Conservation (phyloP, 345 rosid genomes). For the Toxicodendron radicans region DNA sequence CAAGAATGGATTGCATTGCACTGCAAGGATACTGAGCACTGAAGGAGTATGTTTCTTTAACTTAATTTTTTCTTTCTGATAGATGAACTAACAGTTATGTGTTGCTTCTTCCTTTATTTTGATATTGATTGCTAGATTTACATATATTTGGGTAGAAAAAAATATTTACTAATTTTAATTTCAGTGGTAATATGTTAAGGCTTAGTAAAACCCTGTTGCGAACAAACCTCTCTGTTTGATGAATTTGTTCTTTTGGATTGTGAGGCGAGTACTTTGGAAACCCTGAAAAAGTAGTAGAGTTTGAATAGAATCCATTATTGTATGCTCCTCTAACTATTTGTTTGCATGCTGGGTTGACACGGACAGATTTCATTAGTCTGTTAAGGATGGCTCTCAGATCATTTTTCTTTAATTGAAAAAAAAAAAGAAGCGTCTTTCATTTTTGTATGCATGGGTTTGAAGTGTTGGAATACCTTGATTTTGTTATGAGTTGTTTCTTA, state of each 20-base stretch:
- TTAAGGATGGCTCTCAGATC: not conserved
- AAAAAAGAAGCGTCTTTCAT: not conserved
- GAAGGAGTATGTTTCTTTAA: conserved; percentile 66
- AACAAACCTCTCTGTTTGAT: not conserved
- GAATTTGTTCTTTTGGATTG: not conserved
- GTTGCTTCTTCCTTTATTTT: not conserved
- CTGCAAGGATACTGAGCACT: conserved; percentile 66
- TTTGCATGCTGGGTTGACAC: no score
- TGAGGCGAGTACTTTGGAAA: not conserved
- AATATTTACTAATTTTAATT: not conserved
- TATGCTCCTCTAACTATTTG: not conserved
- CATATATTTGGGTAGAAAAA: not conserved
- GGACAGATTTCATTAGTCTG: not conserved
- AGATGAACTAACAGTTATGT: not conserved
- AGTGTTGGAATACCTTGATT: not conserved
- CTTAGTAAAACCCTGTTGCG: not conserved
- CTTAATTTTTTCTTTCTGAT: not conserved
- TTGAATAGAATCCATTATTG: not conserved
- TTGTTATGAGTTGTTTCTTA: not conserved
- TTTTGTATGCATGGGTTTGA: not conserved
- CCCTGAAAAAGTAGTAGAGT: not conserved
- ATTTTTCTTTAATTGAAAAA: not conserved
- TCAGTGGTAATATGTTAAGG: not conserved
- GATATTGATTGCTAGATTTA: not conserved
- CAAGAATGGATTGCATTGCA: conserved; percentile 79